phyloP scores from a whole-genome alignment of 139 green algal species.

The Micromonas commoda region DNA sequence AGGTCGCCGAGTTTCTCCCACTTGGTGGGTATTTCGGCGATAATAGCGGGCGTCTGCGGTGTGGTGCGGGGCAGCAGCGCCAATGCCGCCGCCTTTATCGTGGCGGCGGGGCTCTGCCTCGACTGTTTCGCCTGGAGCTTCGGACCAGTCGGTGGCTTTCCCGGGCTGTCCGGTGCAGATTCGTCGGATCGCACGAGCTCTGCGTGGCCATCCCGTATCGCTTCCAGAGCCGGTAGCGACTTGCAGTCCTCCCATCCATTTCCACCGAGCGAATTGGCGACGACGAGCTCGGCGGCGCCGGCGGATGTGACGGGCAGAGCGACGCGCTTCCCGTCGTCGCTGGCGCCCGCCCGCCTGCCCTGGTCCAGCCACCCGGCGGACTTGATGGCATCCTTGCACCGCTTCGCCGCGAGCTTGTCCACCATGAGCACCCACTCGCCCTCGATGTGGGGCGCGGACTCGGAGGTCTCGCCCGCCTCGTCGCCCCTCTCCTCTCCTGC shows the following conservation, averaged over 20 bases:
- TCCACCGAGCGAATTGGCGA: neutral
- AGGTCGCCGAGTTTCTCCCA: conserved; percentile 65
- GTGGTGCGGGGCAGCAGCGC: neutral
- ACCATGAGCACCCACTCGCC: neutral
- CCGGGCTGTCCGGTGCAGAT: neutral
- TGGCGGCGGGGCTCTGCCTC: neutral
- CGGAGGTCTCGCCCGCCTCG: neutral
- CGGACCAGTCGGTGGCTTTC: neutral
- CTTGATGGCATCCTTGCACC: conserved; percentile 31
- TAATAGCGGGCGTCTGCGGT: neutral
- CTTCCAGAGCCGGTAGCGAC: too few relatives aligned
- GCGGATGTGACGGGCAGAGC: neutral
- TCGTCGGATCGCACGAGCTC: neutral
- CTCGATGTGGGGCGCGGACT: neutral
- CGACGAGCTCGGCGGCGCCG: neutral
- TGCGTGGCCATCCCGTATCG: neutral
- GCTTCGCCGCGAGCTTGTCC: conserved; percentile 9
- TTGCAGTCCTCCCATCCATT: neutral
- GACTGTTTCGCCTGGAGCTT: neutral
- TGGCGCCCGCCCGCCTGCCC: neutral
- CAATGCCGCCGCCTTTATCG: neutral
- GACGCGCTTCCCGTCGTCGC: neutral
- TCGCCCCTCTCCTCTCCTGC: neutral
- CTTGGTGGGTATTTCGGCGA: conserved; percentile 39
- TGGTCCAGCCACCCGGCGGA: neutral